Evolutionary conservation across 495 filamentous ascomycete genomes (phyloP), one percentile per base, ranked within the genome.

Genomic region (Penicillium taxi): DNA sequence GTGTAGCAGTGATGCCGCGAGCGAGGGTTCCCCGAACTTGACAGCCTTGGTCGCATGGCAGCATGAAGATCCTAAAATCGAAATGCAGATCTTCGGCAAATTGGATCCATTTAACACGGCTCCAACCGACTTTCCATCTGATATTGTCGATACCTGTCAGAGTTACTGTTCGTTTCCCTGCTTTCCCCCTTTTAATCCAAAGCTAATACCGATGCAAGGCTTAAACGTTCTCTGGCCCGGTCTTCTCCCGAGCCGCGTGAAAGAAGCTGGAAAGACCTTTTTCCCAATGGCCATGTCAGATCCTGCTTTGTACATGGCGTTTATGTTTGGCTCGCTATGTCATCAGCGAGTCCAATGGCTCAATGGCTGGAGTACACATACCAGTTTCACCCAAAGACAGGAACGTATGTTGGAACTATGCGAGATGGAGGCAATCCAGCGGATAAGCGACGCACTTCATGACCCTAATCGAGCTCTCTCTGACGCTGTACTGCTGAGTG

Each of bases 331-430:
- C n/a, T 50, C 61, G 0, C 41, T 68, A 8, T 66, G 61, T 17
- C 64, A 68, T 24, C 57, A 61, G 35, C 55, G 57, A 14, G 57
- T 63, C 1, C 61, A 60, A 27, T 64, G 53, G 49, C 23, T 59
- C 13, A 63, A 61, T 20, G 32, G 42, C 4, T 54, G 47, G 51
- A 43, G 54, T 9, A 46, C 56, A 0, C 33, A 29, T 2, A 26
- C 41, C 15, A 28, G 19, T 0, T 66, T 59, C 17, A 42, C 47
- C 0, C 47, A 45, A 0, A 52, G 34, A 11, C 49, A 68, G 9
- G 46, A 53, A 26, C 53, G 48, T 2, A 32, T 55, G 2, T 40
- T 66, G 2, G 41, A 59, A 26, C n/a, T 50, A 5, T 58, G 51
- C 26, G 61, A 68, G 29, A 50, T 60, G 39, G 57, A 64, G 27